Percentiles rank a stretch among this genome's conserved stretches.
phyloP scores from a whole-genome alignment of 2,329 filamentous ascomycete species.

The Rutstroemia sp. region DNA sequence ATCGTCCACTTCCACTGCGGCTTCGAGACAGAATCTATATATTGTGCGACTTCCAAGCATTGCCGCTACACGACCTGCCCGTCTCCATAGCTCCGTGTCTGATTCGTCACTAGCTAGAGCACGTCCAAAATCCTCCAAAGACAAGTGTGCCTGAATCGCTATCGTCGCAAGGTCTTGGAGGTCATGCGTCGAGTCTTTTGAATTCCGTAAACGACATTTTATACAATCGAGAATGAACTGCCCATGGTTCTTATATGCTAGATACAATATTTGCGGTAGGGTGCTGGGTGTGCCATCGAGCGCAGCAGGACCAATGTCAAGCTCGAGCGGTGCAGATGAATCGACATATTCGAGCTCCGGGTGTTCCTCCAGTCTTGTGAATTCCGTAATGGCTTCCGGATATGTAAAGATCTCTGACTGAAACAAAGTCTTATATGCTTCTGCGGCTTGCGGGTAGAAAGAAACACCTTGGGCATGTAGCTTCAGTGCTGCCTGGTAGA shows the following conservation, averaged over 20 bases:
- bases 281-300: conserved; percentile 72
- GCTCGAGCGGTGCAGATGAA: conserved; percentile 39
- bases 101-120: conserved; percentile 59
- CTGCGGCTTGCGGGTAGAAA: conserved; percentile 67
- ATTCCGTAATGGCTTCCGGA: conserved; percentile 79
- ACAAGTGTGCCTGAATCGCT: conserved; percentile 30
- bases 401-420: conserved; percentile 91
- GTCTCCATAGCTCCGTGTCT: conserved; percentile 59
- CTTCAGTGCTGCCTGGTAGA: conserved; percentile 86
- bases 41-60: conserved; percentile 50
- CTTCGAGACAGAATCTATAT: conserved; percentile 56
- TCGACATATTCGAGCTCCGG: conserved; percentile 44
- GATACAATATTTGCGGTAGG: conserved; percentile 80
- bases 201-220: conserved; percentile 42
- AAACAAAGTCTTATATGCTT: conserved; percentile 80
- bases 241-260: conserved; percentile 92
- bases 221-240: conserved; percentile 80
- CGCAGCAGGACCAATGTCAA: conserved; percentile 52
- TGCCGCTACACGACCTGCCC: conserved; percentile 49
- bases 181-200: conserved; percentile 21
- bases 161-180: conserved; percentile 33
- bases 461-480: conserved; percentile 79
- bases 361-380: conserved; percentile 59
- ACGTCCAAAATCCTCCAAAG: conserved; percentile 49
- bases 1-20: conserved; percentile 60